Conservation (phyloP, 805 yeast genomes). For the Clavispora vitiphila region DNA sequence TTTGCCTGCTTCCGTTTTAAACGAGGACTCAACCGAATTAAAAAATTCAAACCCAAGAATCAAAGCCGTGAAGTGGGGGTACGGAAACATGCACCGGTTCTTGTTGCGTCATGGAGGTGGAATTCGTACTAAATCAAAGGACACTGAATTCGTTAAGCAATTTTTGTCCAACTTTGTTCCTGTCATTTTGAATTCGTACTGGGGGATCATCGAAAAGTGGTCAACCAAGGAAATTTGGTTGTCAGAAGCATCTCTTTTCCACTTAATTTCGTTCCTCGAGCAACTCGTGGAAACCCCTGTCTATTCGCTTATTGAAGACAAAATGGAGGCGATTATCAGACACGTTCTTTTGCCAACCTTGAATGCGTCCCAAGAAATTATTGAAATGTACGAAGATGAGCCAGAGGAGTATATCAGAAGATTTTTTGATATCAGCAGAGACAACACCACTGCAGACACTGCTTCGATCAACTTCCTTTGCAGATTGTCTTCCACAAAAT, state of each 20-base stretch:
- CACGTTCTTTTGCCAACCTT: constrained; percentile 40
- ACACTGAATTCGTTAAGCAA: constrained; percentile 23
- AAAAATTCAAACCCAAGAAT: constrained; percentile 38
- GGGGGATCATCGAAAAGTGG: constrained; percentile 41
- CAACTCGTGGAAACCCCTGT: constrained; percentile 37
- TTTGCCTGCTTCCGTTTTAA: constrained; percentile 28
- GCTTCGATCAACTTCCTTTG: constrained; percentile 46
- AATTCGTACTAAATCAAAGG: constrained; percentile 26
- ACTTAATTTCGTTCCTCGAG: constrained; percentile 40
- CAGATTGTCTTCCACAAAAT: constrained; percentile 32
- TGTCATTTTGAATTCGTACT: constrained; percentile 36
- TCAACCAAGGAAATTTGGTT: constrained; percentile 35
- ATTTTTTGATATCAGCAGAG: constrained; percentile 43
- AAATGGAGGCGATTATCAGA: constrained; percentile 36
- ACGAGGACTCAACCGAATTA: constrained; percentile 26
- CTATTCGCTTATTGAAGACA: constrained; percentile 31
- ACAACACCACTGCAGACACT: constrained; percentile 43
- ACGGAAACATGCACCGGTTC: constrained; percentile 37
- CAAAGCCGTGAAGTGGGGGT: constrained; percentile 42
- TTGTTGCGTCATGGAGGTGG: constrained; percentile 44
- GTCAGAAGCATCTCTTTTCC: constrained; percentile 36
- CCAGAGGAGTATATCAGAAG: constrained; percentile 43
- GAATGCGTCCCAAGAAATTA: constrained; percentile 31
- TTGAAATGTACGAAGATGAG: constrained; percentile 42
- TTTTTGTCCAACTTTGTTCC: constrained; percentile 38